phyloP scores from a whole-genome alignment of 305 asterid species.

The Euphrasia arctica region DNA sequence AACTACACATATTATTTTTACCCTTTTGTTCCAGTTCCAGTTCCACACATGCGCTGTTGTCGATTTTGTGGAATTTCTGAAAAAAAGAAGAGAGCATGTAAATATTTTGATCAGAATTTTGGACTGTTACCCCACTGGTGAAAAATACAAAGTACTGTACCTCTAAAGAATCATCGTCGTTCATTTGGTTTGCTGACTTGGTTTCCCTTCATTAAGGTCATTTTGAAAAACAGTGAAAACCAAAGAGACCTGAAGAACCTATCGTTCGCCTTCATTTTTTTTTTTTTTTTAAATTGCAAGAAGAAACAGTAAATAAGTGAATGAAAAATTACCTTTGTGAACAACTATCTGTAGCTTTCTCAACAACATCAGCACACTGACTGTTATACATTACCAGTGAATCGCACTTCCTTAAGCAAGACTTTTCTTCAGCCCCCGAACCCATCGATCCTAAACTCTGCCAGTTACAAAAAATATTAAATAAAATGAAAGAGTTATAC shows the following conservation, averaged over 20 bases:
- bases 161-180: conserved; percentile 6
- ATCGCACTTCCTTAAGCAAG: neutral
- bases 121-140: too few species aligned
- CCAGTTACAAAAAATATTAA: neutral
- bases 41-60: neutral
- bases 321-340: conserved; percentile 17
- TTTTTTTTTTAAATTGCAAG: neutral
- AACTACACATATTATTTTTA: neutral
- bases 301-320: neutral
- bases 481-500: neutral
- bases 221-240: neutral
- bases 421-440: conserved; percentile 4
- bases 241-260: conserved; percentile 1
- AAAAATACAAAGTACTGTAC: neutral
- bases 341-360: conserved; percentile 15
- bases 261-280: too few species aligned
- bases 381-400: neutral
- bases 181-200: conserved; percentile 3
- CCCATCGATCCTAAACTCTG: conserved; percentile 6
- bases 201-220: conserved; percentile 13
- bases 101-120: conserved; percentile 13
- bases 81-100: neutral
- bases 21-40: conserved; percentile 11
- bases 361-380: neutral
- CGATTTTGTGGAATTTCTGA: conserved; percentile 4